These are phyloP conservation scores for Rhynchospora breviuscula DNA, from an alignment of 176 grass and related monocot species.

Conservation along the genomic window DNA sequence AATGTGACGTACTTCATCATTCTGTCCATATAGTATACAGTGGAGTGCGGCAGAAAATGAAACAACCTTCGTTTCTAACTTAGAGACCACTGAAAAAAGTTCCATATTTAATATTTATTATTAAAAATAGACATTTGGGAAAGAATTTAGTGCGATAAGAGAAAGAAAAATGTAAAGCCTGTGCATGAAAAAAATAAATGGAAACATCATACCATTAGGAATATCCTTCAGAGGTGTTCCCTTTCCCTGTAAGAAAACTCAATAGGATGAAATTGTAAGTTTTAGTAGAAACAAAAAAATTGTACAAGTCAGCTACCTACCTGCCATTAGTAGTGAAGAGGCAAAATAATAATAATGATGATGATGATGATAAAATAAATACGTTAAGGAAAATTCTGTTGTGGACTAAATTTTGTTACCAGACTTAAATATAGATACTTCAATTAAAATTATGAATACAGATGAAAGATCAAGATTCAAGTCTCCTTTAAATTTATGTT, in stretches of 20 bases:
- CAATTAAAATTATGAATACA: no score
- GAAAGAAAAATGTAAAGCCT: not conserved
- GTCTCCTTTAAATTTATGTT: no score
- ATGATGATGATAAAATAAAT: no score
- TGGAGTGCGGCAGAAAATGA: slow-evolving; percentile 31
- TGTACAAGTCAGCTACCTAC: not conserved
- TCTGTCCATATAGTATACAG: slow-evolving; percentile 17
- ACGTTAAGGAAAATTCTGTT: no score
- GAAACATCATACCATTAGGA: not conserved
- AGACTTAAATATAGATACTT: no score
- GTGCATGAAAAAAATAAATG: not conserved
- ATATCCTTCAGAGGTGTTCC: slow-evolving; percentile 24
- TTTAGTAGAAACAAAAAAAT: not conserved
- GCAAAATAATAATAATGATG: not conserved
- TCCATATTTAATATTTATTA: slow-evolving; percentile 4
- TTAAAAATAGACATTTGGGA: not conserved
- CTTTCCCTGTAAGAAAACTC: slow-evolving; percentile 6
- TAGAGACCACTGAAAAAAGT: slow-evolving; percentile 33
- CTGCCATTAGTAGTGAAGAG: not conserved
- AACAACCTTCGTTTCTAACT: slow-evolving; percentile 30
- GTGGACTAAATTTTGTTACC: no score
- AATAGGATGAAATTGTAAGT: not conserved
- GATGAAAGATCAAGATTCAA: no score
- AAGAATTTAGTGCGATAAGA: not conserved
- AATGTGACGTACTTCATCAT: slow-evolving; percentile 7